Evolutionary conservation across 2,329 filamentous ascomycete genomes (phyloP), one percentile per base, ranked within the genome.

Genomic region (Hymenotorrendiella dingleyae): DNA sequence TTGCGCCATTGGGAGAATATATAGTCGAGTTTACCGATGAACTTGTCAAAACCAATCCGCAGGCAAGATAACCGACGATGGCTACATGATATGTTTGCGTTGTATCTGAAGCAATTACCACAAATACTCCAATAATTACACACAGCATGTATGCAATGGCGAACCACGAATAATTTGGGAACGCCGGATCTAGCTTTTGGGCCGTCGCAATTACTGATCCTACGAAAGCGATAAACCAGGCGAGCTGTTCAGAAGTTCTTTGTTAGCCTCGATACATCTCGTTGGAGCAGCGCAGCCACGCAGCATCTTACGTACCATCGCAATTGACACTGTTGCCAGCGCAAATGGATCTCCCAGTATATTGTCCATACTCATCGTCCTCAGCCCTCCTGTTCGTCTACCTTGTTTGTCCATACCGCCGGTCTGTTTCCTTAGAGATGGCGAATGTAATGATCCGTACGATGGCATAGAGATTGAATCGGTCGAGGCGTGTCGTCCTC

Each of bases 301-400:
- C 34, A 42, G 48, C 36, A 20, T n/a, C n/a, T n/a, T n/a, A 58
- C 88, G 66, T 79, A 96, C 91, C 62, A 86, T 74, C 50, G 85
- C 80, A 64, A 97, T 96, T 45, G 91, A 96, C 52, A 94, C 80
- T 26, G 93, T 97, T 42, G 90, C 89, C 47, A 98, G 77, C 47
- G 91, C 90, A 67, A 98, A 97, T 5, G 93, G 93, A 68, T 98
- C 91, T 58, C 93, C 93, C 48, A 96, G 75, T 57, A 98, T 89
- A 67, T 96, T 94, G 63, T 86, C 86, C 65, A 90, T 67, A 65
- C 78, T 84, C 66, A 95, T 82, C 57, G 67, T 69, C 52, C 69
- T 64, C 68, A 69, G 72, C 45, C 59, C 60, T 40, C 70, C 69
- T 61, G 64, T 71, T 61, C 75, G 71, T 60, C 72, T 65, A 41